phyloP scores from a whole-genome alignment of 805 yeast species.

The Candida broadrunensis region DNA sequence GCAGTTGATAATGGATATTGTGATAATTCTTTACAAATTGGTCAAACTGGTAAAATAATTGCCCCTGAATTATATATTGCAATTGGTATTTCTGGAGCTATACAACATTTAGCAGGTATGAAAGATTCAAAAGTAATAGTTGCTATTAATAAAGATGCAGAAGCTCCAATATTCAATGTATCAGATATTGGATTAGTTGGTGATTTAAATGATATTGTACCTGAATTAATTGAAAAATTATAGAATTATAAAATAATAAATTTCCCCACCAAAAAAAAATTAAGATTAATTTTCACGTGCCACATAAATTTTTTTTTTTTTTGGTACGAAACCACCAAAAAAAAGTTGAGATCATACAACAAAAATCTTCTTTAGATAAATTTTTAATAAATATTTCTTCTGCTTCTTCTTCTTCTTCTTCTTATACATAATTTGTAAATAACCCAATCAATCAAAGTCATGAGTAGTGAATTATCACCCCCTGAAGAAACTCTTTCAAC shows the following conservation, averaged over 20 bases:
- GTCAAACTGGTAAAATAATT: conserved; percentile 97
- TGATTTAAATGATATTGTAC: conserved; percentile 80
- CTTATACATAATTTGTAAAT: too few relatives aligned
- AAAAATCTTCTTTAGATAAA: too few relatives aligned
- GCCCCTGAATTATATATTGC: conserved; percentile 96
- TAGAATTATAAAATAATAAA: conserved; percentile 10
- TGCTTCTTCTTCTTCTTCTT: too few relatives aligned
- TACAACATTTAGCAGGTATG: conserved; percentile 98
- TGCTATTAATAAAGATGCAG: conserved; percentile 92
- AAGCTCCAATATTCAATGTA: conserved; percentile 87
- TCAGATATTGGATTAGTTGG: conserved; percentile 91
- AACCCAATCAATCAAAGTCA: too few relatives aligned
- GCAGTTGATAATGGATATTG: conserved; percentile 96
- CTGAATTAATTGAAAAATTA: conserved; percentile 83
- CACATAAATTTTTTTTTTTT: too few relatives aligned
- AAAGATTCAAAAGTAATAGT: conserved; percentile 92
- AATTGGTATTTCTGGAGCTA: conserved; percentile 94
- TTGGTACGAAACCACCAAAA: too few relatives aligned
- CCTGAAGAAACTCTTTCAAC: conserved; percentile 3
- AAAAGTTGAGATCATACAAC: too few relatives aligned
- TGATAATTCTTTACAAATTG: conserved; percentile 94
- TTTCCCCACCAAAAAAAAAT: neutral
- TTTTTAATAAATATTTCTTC: too few relatives aligned
- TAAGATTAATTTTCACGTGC: too few relatives aligned
- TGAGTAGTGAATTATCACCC: neutral